Conservation (phyloP, 2,329 filamentous ascomycete genomes). For the Diplodia corticola region DNA sequence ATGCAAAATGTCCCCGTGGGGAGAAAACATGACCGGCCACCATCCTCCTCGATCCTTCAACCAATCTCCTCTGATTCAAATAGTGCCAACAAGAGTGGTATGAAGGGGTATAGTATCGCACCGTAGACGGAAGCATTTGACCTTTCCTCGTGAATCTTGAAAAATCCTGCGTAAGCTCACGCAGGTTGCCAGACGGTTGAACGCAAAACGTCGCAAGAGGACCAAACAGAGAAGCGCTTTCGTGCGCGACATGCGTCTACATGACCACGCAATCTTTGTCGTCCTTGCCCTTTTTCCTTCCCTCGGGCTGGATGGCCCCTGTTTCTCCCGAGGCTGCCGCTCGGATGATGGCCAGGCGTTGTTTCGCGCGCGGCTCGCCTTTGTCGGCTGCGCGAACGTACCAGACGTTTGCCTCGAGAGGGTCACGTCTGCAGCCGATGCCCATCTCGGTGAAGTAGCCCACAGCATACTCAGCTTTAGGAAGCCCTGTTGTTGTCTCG, state of each 20-base stretch:
- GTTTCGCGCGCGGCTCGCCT: constrained; percentile 85
- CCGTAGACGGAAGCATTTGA: neutral
- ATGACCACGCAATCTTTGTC: constrained; percentile 43
- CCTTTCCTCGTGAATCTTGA: neutral
- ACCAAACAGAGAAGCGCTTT: neutral
- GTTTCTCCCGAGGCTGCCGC: constrained; percentile 67
- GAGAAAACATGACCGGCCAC: neutral
- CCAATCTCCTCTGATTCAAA: neutral
- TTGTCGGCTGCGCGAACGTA: constrained; percentile 94
- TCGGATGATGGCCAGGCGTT: constrained; percentile 81
- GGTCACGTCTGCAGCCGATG: constrained; percentile 89
- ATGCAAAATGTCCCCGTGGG: neutral
- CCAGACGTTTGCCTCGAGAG: constrained; percentile 97
- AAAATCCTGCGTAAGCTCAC: neutral
- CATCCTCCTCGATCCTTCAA: neutral
- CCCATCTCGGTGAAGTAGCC: constrained; percentile 99
- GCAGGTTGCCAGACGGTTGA: neutral
- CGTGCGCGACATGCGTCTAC: constrained; percentile 26
- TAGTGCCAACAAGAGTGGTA: constrained; percentile 16
- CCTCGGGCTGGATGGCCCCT: constrained; percentile 26
- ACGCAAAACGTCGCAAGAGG: neutral
- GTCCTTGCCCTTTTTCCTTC: constrained; percentile 35
- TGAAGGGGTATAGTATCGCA: neutral
- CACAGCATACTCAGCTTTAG: constrained; percentile 84
- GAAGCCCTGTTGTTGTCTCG: constrained; percentile 51